phyloP scores from a whole-genome alignment of 2,329 filamentous ascomycete species.

The Paraconiothyrium sp. region DNA sequence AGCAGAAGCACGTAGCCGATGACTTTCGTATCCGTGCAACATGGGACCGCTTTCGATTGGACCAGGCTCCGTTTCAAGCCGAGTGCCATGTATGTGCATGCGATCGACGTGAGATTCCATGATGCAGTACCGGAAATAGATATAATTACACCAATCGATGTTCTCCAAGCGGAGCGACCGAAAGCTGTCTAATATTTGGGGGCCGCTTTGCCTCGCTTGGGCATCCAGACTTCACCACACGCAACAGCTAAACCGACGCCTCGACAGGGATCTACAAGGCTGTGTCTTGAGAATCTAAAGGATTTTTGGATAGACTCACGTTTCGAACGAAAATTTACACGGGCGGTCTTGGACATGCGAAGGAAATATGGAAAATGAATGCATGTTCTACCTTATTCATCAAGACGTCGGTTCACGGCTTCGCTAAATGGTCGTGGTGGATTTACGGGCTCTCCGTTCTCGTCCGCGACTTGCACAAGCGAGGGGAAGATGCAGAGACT shows the following conservation, averaged over 20 bases:
- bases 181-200: constrained; percentile 19
- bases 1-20: constrained; percentile 3
- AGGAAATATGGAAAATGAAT: constrained; percentile 1
- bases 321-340: neutral
- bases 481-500: constrained; percentile 48
- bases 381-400: constrained; percentile 26
- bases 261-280: neutral
- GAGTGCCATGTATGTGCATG: neutral
- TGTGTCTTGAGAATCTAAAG: constrained; percentile 9
- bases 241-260: constrained; percentile 11
- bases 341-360: neutral
- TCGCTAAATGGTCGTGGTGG: constrained; percentile 43
- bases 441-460: constrained; percentile 36
- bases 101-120: neutral
- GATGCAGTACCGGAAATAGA: constrained; percentile 6
- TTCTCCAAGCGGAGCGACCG: neutral
- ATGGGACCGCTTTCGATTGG: neutral
- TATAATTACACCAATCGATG: constrained; percentile 12
- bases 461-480: constrained; percentile 44
- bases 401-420: constrained; percentile 36
- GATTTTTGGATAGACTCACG: neutral
- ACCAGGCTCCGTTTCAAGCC: constrained; percentile 5
- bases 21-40: neutral
- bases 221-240: constrained; percentile 2
- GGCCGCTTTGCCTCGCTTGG: constrained; percentile 7